Base-by-base conservation (phyloP, 768 basidiomycete species). In the Cystobasidium onofrii region DNA sequence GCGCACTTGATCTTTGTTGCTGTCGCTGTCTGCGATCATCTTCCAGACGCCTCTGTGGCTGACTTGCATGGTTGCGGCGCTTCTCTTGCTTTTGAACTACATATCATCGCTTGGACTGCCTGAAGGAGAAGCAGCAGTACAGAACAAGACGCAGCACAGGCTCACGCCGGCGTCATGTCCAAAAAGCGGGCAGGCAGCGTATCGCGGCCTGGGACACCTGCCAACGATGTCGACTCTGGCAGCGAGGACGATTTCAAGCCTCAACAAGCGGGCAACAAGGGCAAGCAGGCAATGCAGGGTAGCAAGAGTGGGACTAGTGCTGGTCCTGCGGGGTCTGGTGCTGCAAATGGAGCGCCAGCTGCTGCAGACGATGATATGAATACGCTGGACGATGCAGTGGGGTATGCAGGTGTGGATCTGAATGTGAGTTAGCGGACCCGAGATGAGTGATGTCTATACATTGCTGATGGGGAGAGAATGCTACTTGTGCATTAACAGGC, bases 371-470 rank as follows among this genome's bases (percentile, higher is more conserved):
- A 44, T 17, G 73, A 74, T 61, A 34, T 74, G 29, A 36, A 74
- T 41, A 52, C 73, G 50, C 64, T 74, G 33, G 64, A 74, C 33
- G 73, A 74, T 69, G 73, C 65, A 36, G 63, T 70, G 15, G 62
- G 50, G 13, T 36, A 72, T 27, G 41, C 73, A 1, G 73, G 73
- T 33, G 52, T 74, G 1, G 73, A 74, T 50, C 25, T 74, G 41
- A 73, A 73, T 33, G 72, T 73, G 57, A 61, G 72, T 20, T 6
- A 1, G 63, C 25, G 31, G 10, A 7, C 7, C 13, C 23, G 17
- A 44, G 34, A 44, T 43, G 31, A 12, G 18, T 12, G 27, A 20
- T 29, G 31, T 4, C 10, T 9, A n/a, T 4, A 6, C 29, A 17
- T 13, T 12, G 7, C 20, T 7, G 20, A 33, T 17, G 18, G 20